Base-by-base conservation (phyloP, 441 rosid species). In the Euphorbia celastroides region DNA sequence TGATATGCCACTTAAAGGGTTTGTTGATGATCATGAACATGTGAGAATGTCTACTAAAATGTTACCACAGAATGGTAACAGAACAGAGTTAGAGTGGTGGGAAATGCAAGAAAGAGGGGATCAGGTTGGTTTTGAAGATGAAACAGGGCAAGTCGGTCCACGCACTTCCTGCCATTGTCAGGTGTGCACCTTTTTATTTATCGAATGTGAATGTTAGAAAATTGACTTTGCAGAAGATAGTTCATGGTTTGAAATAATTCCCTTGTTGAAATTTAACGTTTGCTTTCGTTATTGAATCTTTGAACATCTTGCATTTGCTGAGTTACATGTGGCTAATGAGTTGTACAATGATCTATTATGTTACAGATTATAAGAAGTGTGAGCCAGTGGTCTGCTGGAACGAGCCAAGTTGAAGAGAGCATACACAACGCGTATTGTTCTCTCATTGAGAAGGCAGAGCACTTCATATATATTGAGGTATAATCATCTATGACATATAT, bases 321-420 rank as follows among this genome's bases (percentile, higher is more conserved):
- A 41, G 13, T 17, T n/a, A 51, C 34, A 13, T 42, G 2, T n/a
- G 57, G 30, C 52, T 48, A 23, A 13, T 20, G 9, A 38, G 16
- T 22, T 19, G n/a, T 17, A 54, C 50, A 60, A 34, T 67, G 17
- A 17, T 54, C 51, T 46, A 48, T 13, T 58, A 5, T 14, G 73
- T 82, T 79, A 60, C 92, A 92, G 99, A 83, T 95, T 70, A 78
- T 92, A 75, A 81, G 99, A 80, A 95, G 99, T 78, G 99, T 90
- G 75, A 95, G 98, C 76, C 98, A 90, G 75, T 92, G 99, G 99
- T 95, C 98, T 70, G 95, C 98, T 60, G 99, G 99, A 81, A 92
- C 98, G 66, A 86, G 97, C 80, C 99, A 90, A 84, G 74, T 80
- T 55, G 98, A 95, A 80, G 97, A 92, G 72, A 92, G 98, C 82